Conservation (phyloP, 768 basidiomycete species). For the Mycena latifolia region DNA sequence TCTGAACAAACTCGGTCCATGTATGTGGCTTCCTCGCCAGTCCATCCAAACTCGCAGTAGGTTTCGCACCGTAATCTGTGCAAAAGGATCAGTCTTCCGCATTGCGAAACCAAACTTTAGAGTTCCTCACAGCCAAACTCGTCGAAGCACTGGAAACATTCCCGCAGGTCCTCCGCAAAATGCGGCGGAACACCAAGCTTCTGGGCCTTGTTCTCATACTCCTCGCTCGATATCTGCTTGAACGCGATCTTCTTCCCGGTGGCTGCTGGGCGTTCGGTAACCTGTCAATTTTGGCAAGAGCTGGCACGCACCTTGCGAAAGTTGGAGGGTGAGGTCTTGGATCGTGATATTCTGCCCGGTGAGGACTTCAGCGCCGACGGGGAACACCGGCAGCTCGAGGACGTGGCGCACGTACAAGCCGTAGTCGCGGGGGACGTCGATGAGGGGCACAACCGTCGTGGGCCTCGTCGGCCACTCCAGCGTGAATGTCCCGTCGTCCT, state of each 20-base stretch:
- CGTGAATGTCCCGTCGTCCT: no score
- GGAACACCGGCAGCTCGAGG: neutral
- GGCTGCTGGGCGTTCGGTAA: neutral
- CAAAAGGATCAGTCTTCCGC: no score
- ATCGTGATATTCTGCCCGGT: neutral
- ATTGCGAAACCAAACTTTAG: neutral
- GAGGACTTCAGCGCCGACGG: neutral
- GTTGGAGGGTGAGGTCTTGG: neutral
- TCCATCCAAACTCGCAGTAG: neutral
- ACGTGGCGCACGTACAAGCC: neutral
- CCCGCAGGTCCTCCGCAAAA: neutral
- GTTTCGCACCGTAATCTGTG: neutral
- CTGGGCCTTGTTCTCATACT: neutral
- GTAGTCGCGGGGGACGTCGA: constrained; percentile 18
- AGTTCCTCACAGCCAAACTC: constrained; percentile 1
- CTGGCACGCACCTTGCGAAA: neutral
- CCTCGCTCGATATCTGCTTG: neutral
- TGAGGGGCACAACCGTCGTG: constrained; percentile 3
- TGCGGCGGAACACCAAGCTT: neutral
- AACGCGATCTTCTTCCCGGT: neutral
- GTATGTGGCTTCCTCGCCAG: no score
- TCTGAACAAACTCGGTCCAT: neutral
- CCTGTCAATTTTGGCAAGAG: neutral
- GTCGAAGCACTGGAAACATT: neutral
- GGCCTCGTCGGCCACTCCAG: neutral